Evolutionary conservation across 768 basidiomycete species (phyloP).

Genomic region (Neoboletus brunneissimus): DNA sequence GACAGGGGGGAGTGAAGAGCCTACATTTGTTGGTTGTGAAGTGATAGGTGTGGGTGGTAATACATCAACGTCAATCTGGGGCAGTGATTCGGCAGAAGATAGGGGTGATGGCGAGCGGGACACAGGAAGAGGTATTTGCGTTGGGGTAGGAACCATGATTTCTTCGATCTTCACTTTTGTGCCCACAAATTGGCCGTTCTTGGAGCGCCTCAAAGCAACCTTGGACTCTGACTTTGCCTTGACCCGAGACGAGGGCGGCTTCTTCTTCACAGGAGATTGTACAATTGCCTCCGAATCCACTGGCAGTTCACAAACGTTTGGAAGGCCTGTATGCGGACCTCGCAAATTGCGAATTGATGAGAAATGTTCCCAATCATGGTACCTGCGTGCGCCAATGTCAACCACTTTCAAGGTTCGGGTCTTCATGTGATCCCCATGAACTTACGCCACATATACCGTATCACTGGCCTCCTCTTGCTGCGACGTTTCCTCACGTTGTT

Average conservation of each 20-base stretch:
- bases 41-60: conserved; percentile 27
- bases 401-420: neutral
- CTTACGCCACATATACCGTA: conserved; percentile 84
- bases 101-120: conserved; percentile 39
- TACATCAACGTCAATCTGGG: conserved; percentile 28
- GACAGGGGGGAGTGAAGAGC: conserved; percentile 12
- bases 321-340: conserved; percentile 79
- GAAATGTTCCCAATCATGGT: conserved; percentile 95
- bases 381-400: conserved; percentile 43
- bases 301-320: conserved; percentile 54
- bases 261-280: conserved; percentile 36
- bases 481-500: conserved; percentile 23
- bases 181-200: conserved; percentile 23
- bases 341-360: conserved; percentile 86
- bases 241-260: conserved; percentile 31
- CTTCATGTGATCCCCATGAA: conserved; percentile 26
- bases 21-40: conserved; percentile 10
- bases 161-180: conserved; percentile 25
- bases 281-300: conserved; percentile 31
- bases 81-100: conserved; percentile 23
- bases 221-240: conserved; percentile 28
- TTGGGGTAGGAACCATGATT: conserved; percentile 22
- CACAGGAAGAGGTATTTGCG: conserved; percentile 37
- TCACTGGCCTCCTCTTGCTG: conserved; percentile 27
- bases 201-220: conserved; percentile 14